A percentile compares a stretch with the other conserved stretches of the same genome.
phyloP scores from a whole-genome alignment of 2,329 filamentous ascomycete species.

The Pseudocercospora crystallina region DNA sequence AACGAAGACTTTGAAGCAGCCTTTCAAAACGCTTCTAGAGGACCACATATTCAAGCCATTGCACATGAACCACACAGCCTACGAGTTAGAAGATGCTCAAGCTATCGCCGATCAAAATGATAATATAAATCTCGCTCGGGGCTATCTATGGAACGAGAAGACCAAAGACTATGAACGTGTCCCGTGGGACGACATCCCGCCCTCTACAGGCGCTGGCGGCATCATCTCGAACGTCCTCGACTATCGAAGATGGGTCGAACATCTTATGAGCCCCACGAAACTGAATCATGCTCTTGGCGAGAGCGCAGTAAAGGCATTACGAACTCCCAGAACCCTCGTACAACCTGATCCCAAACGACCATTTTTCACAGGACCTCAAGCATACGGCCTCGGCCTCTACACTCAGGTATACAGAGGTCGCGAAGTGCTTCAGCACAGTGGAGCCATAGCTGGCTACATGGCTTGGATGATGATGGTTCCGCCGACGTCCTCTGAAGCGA shows the following conservation, averaged over 20 bases:
- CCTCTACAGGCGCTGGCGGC: conserved; percentile 26
- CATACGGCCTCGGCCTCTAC: conserved; percentile 46
- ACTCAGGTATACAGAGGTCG: conserved; percentile 45
- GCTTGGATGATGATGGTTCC: conserved; percentile 49
- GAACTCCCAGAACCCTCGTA: conserved; percentile 13
- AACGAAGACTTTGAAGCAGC: conserved; percentile 42
- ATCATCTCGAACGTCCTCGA: conserved; percentile 50
- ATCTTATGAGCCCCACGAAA: conserved; percentile 42
- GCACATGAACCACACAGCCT: conserved; percentile 42
- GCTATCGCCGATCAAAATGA: conserved; percentile 10
- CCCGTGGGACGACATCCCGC: conserved; percentile 15
- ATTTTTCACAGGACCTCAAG: conserved; percentile 33
- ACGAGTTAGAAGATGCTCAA: conserved; percentile 36
- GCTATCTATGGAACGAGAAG: conserved; percentile 27
- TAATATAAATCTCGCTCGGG: conserved; percentile 18
- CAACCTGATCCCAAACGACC: conserved; percentile 9
- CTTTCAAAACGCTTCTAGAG: conserved; percentile 36
- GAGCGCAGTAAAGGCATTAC: conserved; percentile 13
- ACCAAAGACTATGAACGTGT: conserved; percentile 9
- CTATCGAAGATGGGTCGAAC: conserved; percentile 54
- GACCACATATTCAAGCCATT: conserved; percentile 42
- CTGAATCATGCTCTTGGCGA: conserved; percentile 5
- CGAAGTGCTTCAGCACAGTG: conserved; percentile 44
- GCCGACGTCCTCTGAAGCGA: conserved; percentile 6
- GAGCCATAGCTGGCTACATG: conserved; percentile 48